These are phyloP conservation scores for Rhodotorula sp. DNA, from an alignment of 1,284 basidiomycete genomes.

Conservation along the genomic window DNA sequence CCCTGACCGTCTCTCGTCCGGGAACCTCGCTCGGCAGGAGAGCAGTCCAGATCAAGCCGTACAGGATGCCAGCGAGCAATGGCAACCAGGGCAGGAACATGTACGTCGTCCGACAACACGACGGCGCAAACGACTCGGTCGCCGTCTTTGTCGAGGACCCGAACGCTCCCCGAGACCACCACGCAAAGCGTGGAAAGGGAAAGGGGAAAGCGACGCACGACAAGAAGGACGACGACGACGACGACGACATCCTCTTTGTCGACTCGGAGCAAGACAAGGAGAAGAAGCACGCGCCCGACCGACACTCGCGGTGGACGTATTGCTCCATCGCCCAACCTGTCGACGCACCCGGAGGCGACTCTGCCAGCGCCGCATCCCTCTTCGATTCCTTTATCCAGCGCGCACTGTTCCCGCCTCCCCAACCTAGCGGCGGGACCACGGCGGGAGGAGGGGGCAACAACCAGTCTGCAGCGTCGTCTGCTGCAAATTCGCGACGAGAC, in stretches of 20 bases:
- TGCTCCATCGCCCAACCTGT: constrained; percentile 19
- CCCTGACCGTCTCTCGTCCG: constrained; percentile 19
- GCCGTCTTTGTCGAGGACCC: constrained; percentile 37
- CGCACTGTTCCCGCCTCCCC: constrained; percentile 24
- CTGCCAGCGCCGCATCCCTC: neutral
- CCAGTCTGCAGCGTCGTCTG: neutral
- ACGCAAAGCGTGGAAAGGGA: neutral
- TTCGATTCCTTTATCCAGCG: constrained; percentile 42
- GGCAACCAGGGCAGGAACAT: constrained; percentile 27
- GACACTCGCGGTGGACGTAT: constrained; percentile 30
- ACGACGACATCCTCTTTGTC: neutral
- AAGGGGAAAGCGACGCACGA: neutral
- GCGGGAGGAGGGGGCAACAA: neutral
- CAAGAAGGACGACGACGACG: constrained; percentile 2
- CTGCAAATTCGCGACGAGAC: neutral
- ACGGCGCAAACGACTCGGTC: constrained; percentile 11
- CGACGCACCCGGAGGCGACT: neutral
- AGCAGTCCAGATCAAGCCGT: constrained; percentile 29
- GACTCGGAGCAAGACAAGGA: neutral
- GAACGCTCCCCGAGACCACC: constrained; percentile 7
- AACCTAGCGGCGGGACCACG: constrained; percentile 2
- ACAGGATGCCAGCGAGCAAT: constrained; percentile 19
- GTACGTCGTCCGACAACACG: constrained; percentile 32
- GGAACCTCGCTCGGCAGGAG: constrained; percentile 19
- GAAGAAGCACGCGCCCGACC: neutral